Evolutionary conservation across 2,329 filamentous ascomycete species (phyloP), one percentile per base, ranked within the genome.

Genomic region (Endocalyx cinctus): DNA sequence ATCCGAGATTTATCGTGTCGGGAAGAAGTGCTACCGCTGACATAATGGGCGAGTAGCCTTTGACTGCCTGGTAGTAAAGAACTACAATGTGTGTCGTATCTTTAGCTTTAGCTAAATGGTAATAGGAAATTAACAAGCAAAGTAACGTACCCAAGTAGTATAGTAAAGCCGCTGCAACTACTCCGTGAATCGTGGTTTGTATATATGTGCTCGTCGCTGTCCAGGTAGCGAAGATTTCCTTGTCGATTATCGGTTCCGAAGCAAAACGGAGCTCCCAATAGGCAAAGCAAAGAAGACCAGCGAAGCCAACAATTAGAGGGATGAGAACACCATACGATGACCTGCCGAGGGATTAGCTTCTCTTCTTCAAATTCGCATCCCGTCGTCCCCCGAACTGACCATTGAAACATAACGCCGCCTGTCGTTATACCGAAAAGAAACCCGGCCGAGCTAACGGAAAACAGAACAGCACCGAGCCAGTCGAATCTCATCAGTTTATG

Each of bases 401-500:
- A 86, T 1, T 66, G 48, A 51, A 82, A 84, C 58, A 79, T 75
- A 12, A 83, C 69, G 25, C 81, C 82, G 11, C 79, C 82, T 66
- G 79, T 82, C 2, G 77, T 79, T 4, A 84, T 30, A 2, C 45
- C 45, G 17, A 47, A 41, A 20, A 47, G 18, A 17, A 47, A 38
- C 5, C 32, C 18, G 5, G 43, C 31, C n/a, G 40, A 35, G 16
- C 34, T 33, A 14, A 31, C 70, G n/a, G 82, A 66, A 50, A 86
- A 84, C 4, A 86, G 50, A 1, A 73, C 45, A 4, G 72, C 69
- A 3, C 83, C 82, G 23, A 78, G 33, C 69, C 75, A 85, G 50
- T 87, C 81, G 16, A 85, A 70, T 6, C 67, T 63, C 27, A 57
- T 59, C 5, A 77, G 58, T 45, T 77, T 77, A 18, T 59, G 50